Base-by-base conservation (phyloP, 306 rosid genomes). In the Vigna nakashimae region DNA sequence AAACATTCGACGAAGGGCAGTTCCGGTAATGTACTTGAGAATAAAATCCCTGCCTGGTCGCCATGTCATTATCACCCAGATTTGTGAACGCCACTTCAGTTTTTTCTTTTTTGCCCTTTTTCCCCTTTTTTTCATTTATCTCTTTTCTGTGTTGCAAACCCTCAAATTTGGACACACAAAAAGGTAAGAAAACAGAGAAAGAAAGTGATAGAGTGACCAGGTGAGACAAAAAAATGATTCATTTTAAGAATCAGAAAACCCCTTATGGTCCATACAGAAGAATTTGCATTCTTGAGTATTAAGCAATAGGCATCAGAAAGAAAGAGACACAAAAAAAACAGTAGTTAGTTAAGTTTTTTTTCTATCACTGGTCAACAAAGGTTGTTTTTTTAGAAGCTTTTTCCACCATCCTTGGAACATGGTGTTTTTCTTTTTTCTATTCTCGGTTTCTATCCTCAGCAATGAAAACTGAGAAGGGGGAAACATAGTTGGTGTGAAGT, bases 41-140 rank as follows among this genome's bases (percentile, higher is more conserved):
- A 85, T 82, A 80, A 87, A 87, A 90, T 89, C 90, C 55, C 77
- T 67, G 80, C 75, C 76, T 72, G 79, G 90, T 82, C 82, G 78
- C 83, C 58, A 56, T 84, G 92, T 90, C 97, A 79, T 75, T 83
- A 20, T 92, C 93, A 60, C 75, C 36, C 42, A 90, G 93, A 89
- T 87, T 86, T 88, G 89, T 80, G 88, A 87, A 69, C 3, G 82
- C 70, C 89, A 89, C 87, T 79, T 79, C 75, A 65, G 52, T 75
- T 60, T 51, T 63, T 76, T 18, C 36, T 28, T 8, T 6, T 17
- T 32, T 5, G 4, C 32, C 32, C 32, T 36, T 0, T 9, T 50
- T 15, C 3, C 7, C 14, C 20, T 36, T 28, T 15, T 3, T 17
- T 32, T 5, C 15, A n/a, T 12, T 24, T 9, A 17, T n/a, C 7